A percentile compares a stretch with the other conserved stretches of the same genome.
Conservation (phyloP, 2,329 filamentous ascomycete species). For the Didymella lethalis region DNA sequence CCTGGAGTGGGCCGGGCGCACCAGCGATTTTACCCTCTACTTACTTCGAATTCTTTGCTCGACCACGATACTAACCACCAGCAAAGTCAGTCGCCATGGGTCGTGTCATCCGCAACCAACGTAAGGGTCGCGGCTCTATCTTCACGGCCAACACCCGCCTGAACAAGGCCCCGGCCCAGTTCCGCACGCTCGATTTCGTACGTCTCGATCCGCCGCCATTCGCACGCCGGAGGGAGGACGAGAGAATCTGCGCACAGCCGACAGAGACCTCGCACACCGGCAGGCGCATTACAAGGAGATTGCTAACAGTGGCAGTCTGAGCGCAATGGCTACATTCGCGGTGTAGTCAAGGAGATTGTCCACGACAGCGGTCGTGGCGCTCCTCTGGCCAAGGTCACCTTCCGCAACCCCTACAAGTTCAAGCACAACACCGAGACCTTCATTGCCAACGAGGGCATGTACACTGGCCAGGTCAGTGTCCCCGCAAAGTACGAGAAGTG, state of each 20-base stretch:
- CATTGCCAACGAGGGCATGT: conserved; percentile 99
- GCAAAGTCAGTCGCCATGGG: conserved; percentile 57
- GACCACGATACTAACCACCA: conserved; percentile 28
- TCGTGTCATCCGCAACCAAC: conserved; percentile 80
- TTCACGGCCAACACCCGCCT: conserved; percentile 73
- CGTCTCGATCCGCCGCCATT: conserved; percentile 27
- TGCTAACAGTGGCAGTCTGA: conserved; percentile 64
- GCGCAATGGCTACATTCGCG: conserved; percentile 96
- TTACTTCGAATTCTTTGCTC: not conserved
- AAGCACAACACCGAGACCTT: conserved; percentile 98
- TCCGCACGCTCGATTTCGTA: conserved; percentile 92
- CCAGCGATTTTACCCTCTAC: not conserved
- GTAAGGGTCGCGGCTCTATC: conserved; percentile 75
- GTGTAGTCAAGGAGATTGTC: conserved; percentile 98
- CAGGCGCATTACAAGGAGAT: conserved; percentile 24
- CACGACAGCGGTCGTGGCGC: conserved; percentile 94
- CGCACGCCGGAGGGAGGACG: not conserved
- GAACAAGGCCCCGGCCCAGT: conserved; percentile 94
- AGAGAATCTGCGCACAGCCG: not conserved
- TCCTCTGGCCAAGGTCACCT: conserved; percentile 93
- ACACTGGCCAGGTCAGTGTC: conserved; percentile 80
- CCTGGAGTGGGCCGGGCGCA: not conserved
- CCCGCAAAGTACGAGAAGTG: conserved; percentile 15
- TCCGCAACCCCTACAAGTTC: conserved; percentile 98
- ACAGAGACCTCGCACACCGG: not conserved